Evolutionary conservation across 2,329 filamentous ascomycete species (phyloP).

Genomic region (Trichoderma brevicompactum): DNA sequence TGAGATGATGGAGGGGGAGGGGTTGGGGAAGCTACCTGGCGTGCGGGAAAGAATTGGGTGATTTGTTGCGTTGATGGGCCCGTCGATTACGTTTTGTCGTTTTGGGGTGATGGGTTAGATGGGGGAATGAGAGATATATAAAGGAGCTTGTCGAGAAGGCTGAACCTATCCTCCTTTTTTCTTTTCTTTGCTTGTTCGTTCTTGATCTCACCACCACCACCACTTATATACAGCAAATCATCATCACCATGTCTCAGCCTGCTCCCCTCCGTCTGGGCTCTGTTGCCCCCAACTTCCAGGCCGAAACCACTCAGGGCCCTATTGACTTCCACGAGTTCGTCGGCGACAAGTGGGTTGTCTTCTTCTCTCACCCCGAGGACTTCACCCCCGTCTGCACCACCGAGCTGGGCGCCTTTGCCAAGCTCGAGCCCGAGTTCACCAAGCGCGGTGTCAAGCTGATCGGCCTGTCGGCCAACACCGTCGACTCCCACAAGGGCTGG

Average conservation of each 20-base stretch:
- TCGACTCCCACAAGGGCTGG: constrained; percentile 84
- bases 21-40: constrained; percentile 7
- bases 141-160: constrained; percentile 4
- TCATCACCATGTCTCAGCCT: constrained; percentile 40
- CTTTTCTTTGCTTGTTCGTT: background rate
- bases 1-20: constrained; percentile 25
- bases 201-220: constrained; percentile 3
- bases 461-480: constrained; percentile 84
- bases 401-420: constrained; percentile 90
- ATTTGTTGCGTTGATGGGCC: constrained; percentile 28
- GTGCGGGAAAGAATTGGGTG: background rate
- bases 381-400: constrained; percentile 97
- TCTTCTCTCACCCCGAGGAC: constrained; percentile 87
- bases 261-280: constrained; percentile 64
- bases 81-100: constrained; percentile 26
- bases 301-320: constrained; percentile 75
- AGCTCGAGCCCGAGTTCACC: constrained; percentile 84
- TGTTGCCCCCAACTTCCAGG: constrained; percentile 79
- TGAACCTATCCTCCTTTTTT: background rate
- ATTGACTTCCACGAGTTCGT: constrained; percentile 86
- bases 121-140: constrained; percentile 21
- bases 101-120: background rate
- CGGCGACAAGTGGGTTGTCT: constrained; percentile 76
- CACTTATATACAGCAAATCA: constrained; percentile 18
- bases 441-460: constrained; percentile 90